phyloP scores from a whole-genome alignment of 2,329 filamentous ascomycete genomes.

The Pyrenochaeta sp. region DNA sequence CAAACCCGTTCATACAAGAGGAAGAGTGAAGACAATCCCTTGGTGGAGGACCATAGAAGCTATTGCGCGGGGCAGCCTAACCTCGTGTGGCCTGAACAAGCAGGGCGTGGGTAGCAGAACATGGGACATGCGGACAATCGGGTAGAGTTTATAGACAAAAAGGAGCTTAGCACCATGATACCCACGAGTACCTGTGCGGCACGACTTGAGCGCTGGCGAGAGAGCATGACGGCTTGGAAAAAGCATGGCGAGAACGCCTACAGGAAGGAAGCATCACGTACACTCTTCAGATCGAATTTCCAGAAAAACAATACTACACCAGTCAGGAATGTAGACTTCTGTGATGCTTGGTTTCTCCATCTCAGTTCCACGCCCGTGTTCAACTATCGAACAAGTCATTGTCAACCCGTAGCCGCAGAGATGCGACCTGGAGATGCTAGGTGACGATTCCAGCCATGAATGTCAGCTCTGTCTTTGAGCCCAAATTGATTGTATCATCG shows the following conservation, averaged over 20 bases:
- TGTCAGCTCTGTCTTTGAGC: no score
- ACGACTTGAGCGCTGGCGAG: neutral
- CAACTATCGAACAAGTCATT: no score
- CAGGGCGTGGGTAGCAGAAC: neutral
- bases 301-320: neutral
- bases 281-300: neutral
- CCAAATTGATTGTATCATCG: no score
- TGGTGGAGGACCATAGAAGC: neutral
- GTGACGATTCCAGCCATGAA: no score
- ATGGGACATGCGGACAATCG: neutral
- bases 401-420: no score
- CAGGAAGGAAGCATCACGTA: neutral
- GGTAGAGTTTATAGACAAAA: neutral
- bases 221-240: neutral
- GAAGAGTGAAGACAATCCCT: constrained; percentile 53
- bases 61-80: neutral
- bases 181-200: neutral
- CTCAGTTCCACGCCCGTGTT: no score
- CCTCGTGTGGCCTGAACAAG: no score
- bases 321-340: no score
- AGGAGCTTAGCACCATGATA: neutral
- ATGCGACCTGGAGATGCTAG: no score
- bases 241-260: neutral
- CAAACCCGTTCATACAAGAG: constrained; percentile 85
- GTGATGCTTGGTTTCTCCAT: no score